Percentiles rank a stretch among this genome's conserved stretches.
These are phyloP conservation scores for Tylopilus balloui DNA, from an alignment of 768 basidiomycete genomes.

Conservation along the genomic window DNA sequence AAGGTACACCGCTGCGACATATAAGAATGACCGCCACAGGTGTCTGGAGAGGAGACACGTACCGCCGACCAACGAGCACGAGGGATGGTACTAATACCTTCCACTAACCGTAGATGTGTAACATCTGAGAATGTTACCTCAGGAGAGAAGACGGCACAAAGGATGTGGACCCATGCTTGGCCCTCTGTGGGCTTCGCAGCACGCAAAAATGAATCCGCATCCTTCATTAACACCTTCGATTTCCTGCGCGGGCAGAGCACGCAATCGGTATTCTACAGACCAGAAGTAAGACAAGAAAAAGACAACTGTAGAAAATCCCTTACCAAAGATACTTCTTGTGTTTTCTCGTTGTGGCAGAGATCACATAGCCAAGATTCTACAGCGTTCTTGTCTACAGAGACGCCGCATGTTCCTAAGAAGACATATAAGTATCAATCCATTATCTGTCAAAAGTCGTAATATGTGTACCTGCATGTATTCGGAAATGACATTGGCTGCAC, in stretches of 20 bases:
- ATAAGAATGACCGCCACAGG: constrained; percentile 7
- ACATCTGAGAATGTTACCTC: constrained; percentile 84
- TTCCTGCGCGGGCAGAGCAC: constrained; percentile 68
- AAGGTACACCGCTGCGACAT: constrained; percentile 62
- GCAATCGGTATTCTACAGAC: constrained; percentile 69
- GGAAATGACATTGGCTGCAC: constrained; percentile 76
- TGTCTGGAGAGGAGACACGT: constrained; percentile 28
- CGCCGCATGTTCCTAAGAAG: constrained; percentile 60
- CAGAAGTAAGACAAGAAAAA: constrained; percentile 1
- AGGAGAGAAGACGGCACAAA: constrained; percentile 84
- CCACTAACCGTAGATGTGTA: constrained; percentile 66
- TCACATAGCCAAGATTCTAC: constrained; percentile 84
- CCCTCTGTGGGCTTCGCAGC: constrained; percentile 89
- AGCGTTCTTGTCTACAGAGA: constrained; percentile 55
- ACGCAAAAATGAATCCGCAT: constrained; percentile 62
- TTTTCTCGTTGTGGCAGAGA: constrained; percentile 79
- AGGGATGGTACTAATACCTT: constrained; percentile 76
- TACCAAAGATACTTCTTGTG: constrained; percentile 78
- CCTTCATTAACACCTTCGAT: constrained; percentile 37
- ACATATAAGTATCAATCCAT: constrained; percentile 6
- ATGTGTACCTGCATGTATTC: constrained; percentile 67
- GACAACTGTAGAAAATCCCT: constrained; percentile 20
- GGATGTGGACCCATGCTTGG: constrained; percentile 85
- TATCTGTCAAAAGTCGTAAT: neutral
- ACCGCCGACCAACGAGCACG: constrained; percentile 71